Evolutionary conservation across 2,329 filamentous ascomycete genomes (phyloP), one percentile per base, ranked within the genome.

Genomic region (Ceratocystis destructans): DNA sequence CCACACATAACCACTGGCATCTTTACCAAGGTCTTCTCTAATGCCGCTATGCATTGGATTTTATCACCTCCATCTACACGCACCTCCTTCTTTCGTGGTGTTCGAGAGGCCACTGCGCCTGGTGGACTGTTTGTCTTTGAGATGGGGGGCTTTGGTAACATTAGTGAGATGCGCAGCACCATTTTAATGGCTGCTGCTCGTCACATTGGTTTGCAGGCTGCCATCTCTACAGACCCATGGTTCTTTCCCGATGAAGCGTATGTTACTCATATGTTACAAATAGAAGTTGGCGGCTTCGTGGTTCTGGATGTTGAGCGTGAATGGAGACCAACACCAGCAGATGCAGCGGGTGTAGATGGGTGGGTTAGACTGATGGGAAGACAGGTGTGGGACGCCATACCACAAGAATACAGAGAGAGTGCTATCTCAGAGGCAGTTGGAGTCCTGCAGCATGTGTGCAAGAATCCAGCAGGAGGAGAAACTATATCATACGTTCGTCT

Each of bases 131-230:
- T 89, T 67, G 80, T 82, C 8, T 88, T 89, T 70, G 87, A 90
- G 73, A 87, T 87, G 83, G 87, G 87, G 64, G 87, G 86, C 0
- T 79, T 85, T 62, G 87, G 87, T 22, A 89, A 89, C 73, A 79
- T 87, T 0, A 76, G 78, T 0, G 87, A 89, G 73, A 80, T 87
- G 70, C 79, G 82, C 33, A 77, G 82, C 0, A 83, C 83, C 1
- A 75, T 88, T 6, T 74, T 85, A 3, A 76, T 78, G 17, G 80
- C 80, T 1, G 75, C 87, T 0, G 73, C 78, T 17, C 77, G 80
- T 1, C 80, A 82, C 0, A 72, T 84, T 0, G 76, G 82, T 0
- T 69, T 86, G 1, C 71, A 75, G n/a, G 74, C 75, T 8, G 82
- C 82, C 0, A 69, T 76, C 22, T 78, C 77, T 15, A 77, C 76